Percentiles rank a stretch among this genome's conserved stretches.
Evolutionary conservation across 1,284 basidiomycete species (phyloP).

Genomic region (Chalciporus piperatoides): DNA sequence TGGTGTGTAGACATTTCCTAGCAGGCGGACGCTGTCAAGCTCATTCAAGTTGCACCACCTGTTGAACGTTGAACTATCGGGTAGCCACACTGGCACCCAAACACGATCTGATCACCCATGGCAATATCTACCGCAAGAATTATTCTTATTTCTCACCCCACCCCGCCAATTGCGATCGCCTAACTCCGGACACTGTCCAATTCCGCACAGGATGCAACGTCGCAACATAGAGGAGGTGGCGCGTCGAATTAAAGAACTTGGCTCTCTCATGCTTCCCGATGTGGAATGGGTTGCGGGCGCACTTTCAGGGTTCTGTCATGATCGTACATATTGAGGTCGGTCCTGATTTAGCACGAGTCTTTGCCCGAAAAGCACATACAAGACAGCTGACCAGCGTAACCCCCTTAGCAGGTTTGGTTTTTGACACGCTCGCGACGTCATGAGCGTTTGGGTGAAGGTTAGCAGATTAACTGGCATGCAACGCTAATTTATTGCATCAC

Average conservation of each 20-base stretch:
- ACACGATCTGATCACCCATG: not conserved
- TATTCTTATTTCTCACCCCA: slow-evolving; percentile 5
- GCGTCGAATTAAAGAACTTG: slow-evolving; percentile 17
- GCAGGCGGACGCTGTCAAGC: not conserved
- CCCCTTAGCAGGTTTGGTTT: slow-evolving; percentile 17
- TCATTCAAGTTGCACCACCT: not conserved
- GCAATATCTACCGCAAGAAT: not conserved
- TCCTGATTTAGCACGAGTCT: slow-evolving; percentile 14
- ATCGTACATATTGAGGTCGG: slow-evolving; percentile 15
- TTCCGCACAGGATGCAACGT: not conserved
- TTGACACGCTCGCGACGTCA: slow-evolving; percentile 10
- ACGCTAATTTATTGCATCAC: slow-evolving; percentile 1
- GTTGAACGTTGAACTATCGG: not conserved
- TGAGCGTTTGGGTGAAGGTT: slow-evolving; percentile 17
- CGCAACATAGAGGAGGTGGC: not conserved
- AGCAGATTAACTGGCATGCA: slow-evolving; percentile 8
- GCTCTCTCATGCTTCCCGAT: slow-evolving; percentile 17
- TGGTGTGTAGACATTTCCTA: not conserved
- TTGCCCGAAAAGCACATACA: slow-evolving; percentile 24
- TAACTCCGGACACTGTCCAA: slow-evolving; percentile 1
- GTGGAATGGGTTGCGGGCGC: slow-evolving; percentile 16
- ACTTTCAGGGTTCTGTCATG: slow-evolving; percentile 18
- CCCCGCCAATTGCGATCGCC: slow-evolving; percentile 9
- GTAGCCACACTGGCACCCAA: not conserved
- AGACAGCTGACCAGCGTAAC: slow-evolving; percentile 27